phyloP scores from a whole-genome alignment of 208 protist species.

The Leishmania martiniquensis region DNA sequence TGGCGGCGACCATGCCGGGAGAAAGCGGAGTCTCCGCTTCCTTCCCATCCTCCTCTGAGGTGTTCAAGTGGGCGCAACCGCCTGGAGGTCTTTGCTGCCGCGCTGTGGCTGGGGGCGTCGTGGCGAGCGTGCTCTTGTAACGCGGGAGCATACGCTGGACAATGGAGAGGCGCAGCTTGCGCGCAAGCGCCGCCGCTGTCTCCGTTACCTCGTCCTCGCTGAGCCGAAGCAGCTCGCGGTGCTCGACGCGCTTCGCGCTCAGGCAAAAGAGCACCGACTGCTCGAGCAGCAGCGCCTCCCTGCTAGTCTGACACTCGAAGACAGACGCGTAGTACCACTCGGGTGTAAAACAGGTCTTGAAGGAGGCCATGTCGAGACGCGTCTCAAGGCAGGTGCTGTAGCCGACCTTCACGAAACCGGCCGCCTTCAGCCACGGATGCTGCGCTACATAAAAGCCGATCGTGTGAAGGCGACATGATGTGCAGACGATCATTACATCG shows the following conservation, averaged over 20 bases:
- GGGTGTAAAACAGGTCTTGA: constrained; percentile 79
- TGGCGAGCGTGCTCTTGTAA: constrained; percentile 4
- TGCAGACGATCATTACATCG: constrained; percentile 26
- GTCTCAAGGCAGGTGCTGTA: constrained; percentile 59
- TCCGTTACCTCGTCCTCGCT: constrained; percentile 40
- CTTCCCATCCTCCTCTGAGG: background rate
- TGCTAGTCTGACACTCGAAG: constrained; percentile 52
- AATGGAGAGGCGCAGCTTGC: constrained; percentile 40
- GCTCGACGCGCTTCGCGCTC: constrained; percentile 47
- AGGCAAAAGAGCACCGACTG: constrained; percentile 75
- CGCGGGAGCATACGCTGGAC: constrained; percentile 15
- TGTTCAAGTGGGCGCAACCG: background rate
- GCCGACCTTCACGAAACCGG: constrained; percentile 74
- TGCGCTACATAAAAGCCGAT: constrained; percentile 73
- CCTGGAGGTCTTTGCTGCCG: background rate
- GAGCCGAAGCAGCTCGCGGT: constrained; percentile 59
- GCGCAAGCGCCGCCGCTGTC: constrained; percentile 38
- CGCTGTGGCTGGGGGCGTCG: background rate
- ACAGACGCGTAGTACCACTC: constrained; percentile 70
- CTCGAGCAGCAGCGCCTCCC: constrained; percentile 73
- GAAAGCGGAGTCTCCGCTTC: background rate
- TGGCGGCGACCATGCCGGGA: background rate
- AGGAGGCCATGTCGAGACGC: constrained; percentile 71
- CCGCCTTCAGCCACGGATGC: constrained; percentile 66
- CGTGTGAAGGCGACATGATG: constrained; percentile 12